These are phyloP conservation scores for Diphasiastrum complanatum DNA, from an alignment of 83 land plant genomes.

Conservation along the genomic window DNA sequence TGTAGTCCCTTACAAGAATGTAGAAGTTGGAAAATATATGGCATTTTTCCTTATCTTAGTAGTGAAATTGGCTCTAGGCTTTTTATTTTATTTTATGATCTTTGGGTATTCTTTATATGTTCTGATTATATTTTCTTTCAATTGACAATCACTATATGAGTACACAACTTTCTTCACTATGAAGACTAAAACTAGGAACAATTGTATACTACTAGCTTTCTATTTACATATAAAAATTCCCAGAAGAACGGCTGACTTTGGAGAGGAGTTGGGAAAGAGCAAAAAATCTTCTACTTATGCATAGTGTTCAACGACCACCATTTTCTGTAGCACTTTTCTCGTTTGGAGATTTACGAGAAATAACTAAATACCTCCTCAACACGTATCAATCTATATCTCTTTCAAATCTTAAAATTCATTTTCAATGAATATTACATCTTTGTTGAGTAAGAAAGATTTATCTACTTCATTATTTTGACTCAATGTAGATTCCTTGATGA, in stretches of 20 bases:
- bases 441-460: neutral
- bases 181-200: neutral
- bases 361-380: slow-evolving; percentile 31
- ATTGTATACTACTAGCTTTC: neutral
- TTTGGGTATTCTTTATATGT: no score
- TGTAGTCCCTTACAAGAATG: neutral
- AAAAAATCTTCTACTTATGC: slow-evolving; percentile 21
- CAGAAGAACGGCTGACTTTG: slow-evolving; percentile 22
- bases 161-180: neutral
- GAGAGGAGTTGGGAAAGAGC: slow-evolving; percentile 31
- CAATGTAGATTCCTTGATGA: neutral
- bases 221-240: neutral
- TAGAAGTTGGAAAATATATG: neutral
- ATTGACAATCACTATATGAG: no score
- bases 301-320: slow-evolving; percentile 38
- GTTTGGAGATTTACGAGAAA: slow-evolving; percentile 30
- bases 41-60: neutral
- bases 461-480: neutral
- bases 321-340: slow-evolving; percentile 27
- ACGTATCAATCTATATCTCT: slow-evolving; percentile 9
- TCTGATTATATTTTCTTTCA: no score
- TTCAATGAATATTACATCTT: neutral
- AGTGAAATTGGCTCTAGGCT: neutral
- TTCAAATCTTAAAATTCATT: neutral
- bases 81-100: no score